phyloP scores from a whole-genome alignment of 2,329 filamentous ascomycete species.

The Microsporum ferrugineum region DNA sequence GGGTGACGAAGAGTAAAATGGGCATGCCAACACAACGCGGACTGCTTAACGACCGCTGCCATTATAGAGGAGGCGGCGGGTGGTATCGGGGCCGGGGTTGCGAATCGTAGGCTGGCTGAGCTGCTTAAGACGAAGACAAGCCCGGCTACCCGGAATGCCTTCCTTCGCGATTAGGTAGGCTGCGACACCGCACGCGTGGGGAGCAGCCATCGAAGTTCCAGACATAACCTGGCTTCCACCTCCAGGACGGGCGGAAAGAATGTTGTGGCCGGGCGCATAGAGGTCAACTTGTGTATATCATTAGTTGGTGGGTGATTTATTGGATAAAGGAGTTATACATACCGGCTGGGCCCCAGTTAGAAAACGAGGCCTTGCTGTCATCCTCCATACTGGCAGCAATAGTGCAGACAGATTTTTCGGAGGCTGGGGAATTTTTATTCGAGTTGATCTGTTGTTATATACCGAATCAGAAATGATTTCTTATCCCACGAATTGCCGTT shows the following conservation, averaged over 20 bases:
- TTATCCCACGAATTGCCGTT: not conserved
- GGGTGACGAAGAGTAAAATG: too few relatives aligned
- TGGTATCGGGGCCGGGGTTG: constrained; percentile 16
- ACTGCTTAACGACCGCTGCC: constrained; percentile 10
- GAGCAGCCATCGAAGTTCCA: constrained; percentile 27
- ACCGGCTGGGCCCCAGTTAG: constrained; percentile 32
- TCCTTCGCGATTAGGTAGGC: constrained; percentile 43
- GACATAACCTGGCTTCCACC: constrained; percentile 34
- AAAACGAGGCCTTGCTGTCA: constrained; percentile 29
- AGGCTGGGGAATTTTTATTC: constrained; percentile 28
- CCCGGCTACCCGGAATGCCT: constrained; percentile 33
- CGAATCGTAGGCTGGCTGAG: constrained; percentile 34
- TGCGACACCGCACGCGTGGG: constrained; percentile 43
- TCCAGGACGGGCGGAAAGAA: constrained; percentile 40
- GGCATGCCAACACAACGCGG: too few relatives aligned
- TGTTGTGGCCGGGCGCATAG: constrained; percentile 44
- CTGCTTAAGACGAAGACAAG: constrained; percentile 41
- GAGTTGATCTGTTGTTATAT: constrained; percentile 16
- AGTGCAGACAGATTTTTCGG: constrained; percentile 28
- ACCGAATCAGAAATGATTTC: constrained; percentile 7
- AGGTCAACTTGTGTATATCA: constrained; percentile 36
- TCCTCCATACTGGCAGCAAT: constrained; percentile 28
- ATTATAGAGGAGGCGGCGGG: constrained; percentile 21
- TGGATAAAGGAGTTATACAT: not conserved
- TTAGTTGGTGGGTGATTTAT: not conserved